Evolutionary conservation across 2,329 filamentous ascomycete species (phyloP), one percentile per base, ranked within the genome.

Genomic region (Zasmidium citrigriseum): DNA sequence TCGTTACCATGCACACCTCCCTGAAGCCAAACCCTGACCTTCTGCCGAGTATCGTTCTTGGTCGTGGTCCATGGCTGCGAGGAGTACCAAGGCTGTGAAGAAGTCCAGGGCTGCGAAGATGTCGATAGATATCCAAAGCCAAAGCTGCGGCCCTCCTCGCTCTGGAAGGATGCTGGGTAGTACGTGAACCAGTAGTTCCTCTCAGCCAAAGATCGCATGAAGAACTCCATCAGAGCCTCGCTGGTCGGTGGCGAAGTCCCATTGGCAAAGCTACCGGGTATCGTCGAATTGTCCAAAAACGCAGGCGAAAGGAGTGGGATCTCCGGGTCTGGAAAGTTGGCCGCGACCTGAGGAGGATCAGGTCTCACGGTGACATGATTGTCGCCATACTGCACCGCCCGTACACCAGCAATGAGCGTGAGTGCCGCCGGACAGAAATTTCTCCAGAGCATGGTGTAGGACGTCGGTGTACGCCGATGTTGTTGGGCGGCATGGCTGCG

Each of bases 1-100:
- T 75, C 74, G 51, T 75, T 73, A 3, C 74, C 73, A 38, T 75
- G 74, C 1, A 74, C 69, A 12, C 63, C 70, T 7, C 68, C 73
- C 54, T 76, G 74, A 3, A 76, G 67, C 69, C 72, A 76, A 14
- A 76, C 68, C 21, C 68, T 64, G 11, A 75, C 45, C 52, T 75
- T 75, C n/a, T 63, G 57, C 21, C 58, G 24, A 25, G 55, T 55
- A 41, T 64, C 48, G 29, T 47, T 53, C 29, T 29, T 45, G 2
- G 41, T 48, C 21, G 57, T 52, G 16, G 63, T 60, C 24, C 44
- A 67, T 20, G 54, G 44, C 14, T 20, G 18, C 7, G 2, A 67
- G 68, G 3, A 73, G 23, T 34, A 54, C 18, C 50, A n/a, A 23
- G 34, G 34, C 18, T 45, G 25, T n/a, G 50, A 45, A 14, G 29